These are phyloP conservation scores for Adansonia madagascariensis DNA, from an alignment of 441 rosid species.

Conservation along the genomic window DNA sequence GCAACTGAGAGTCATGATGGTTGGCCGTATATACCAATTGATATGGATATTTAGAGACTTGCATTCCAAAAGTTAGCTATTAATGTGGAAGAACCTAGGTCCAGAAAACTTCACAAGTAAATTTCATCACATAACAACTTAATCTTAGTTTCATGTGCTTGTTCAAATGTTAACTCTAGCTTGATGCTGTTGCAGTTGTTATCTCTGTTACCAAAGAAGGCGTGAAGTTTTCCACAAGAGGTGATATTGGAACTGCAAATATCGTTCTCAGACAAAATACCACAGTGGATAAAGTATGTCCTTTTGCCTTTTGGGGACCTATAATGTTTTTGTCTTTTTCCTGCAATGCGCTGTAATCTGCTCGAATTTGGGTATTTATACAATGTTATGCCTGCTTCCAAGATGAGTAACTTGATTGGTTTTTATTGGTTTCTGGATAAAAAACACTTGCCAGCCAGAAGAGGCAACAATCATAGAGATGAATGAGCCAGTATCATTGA, in stretches of 20 bases:
- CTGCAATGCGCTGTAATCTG: neutral
- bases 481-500: slow-evolving; percentile 90
- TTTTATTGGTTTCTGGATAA: slow-evolving; percentile 24
- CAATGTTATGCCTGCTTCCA: neutral
- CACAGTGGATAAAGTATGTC: slow-evolving; percentile 80
- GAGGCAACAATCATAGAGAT: slow-evolving; percentile 83
- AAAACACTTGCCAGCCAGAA: slow-evolving; percentile 72
- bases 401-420: neutral
- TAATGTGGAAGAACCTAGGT: too few relatives aligned
- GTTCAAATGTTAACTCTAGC: slow-evolving; percentile 18
- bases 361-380: neutral
- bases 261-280: slow-evolving; percentile 88
- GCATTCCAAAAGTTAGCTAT: too few relatives aligned
- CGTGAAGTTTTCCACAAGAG: slow-evolving; percentile 87
- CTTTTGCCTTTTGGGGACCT: neutral
- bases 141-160: neutral
- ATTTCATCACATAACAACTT: too few relatives aligned
- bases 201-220: slow-evolving; percentile 96
- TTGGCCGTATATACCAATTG: too few relatives aligned
- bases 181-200: slow-evolving; percentile 55
- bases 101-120: too few relatives aligned
- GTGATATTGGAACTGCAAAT: slow-evolving; percentile 95
- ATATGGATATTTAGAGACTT: too few relatives aligned
- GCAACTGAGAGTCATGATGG: too few relatives aligned
- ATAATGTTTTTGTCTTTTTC: neutral